Evolutionary conservation across 2,329 filamentous ascomycete genomes (phyloP).

Genomic region (Metarhizium album): DNA sequence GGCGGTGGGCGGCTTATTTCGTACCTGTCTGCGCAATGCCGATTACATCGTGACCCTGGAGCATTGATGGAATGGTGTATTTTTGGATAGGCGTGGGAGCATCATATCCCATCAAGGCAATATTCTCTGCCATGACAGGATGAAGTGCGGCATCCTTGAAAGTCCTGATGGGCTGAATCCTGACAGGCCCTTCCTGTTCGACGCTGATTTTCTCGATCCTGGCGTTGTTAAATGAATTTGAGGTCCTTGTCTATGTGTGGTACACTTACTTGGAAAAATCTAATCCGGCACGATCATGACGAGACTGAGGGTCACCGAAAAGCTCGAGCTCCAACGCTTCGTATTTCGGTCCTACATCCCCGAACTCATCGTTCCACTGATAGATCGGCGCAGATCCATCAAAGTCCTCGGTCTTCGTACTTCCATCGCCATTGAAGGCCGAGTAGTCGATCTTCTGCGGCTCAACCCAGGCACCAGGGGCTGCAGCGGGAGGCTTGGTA

Average conservation of each 20-base stretch:
- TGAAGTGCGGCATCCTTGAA: constrained; percentile 78
- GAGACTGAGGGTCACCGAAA: constrained; percentile 50
- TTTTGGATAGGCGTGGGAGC: constrained; percentile 78
- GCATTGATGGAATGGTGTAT: constrained; percentile 71
- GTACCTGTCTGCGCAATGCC: constrained; percentile 87
- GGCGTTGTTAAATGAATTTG: neutral
- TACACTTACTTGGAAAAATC: constrained; percentile 50
- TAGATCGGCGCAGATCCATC: constrained; percentile 56
- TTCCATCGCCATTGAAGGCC: constrained; percentile 10
- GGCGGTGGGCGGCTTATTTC: constrained; percentile 13
- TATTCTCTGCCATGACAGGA: constrained; percentile 69
- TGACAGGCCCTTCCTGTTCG: constrained; percentile 42
- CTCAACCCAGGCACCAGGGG: constrained; percentile 29
- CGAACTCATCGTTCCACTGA: constrained; percentile 75
- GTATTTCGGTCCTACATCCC: constrained; percentile 68
- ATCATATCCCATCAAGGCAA: constrained; percentile 59
- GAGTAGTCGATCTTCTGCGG: constrained; percentile 38
- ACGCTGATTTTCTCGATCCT: constrained; percentile 47
- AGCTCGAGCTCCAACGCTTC: constrained; percentile 63
- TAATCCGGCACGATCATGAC: constrained; percentile 40
- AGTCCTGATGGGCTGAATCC: constrained; percentile 37
- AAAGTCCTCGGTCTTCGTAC: constrained; percentile 22
- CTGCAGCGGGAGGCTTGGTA: neutral
- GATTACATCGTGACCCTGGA: constrained; percentile 70
- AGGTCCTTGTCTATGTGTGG: constrained; percentile 11